These are phyloP conservation scores for Ophiostoma sp. DNA, from an alignment of 2,329 filamentous ascomycete genomes.

Conservation along the genomic window DNA sequence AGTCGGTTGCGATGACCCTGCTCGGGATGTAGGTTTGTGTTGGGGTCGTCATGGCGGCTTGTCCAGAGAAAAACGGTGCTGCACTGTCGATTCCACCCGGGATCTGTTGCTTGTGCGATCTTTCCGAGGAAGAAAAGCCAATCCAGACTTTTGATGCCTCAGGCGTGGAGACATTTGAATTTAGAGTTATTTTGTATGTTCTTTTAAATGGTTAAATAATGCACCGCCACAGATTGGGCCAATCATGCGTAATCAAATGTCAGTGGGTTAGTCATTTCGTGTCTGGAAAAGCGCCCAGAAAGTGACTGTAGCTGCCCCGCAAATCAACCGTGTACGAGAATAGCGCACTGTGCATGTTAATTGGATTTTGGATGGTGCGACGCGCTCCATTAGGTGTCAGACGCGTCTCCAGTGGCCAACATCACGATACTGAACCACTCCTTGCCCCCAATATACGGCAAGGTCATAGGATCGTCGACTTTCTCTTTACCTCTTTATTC, in stretches of 20 bases:
- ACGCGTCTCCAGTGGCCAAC: conserved; percentile 9
- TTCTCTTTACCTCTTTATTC: not conserved
- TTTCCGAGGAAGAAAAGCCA: conserved; percentile 22
- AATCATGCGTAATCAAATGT: conserved; percentile 25
- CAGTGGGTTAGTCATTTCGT: conserved; percentile 24
- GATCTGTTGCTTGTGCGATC: conserved; percentile 19
- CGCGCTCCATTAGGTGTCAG: not conserved
- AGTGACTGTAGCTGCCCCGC: not conserved
- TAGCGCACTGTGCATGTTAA: conserved; percentile 9
- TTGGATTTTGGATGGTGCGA: not conserved
- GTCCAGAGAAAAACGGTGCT: conserved; percentile 21
- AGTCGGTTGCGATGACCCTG: conserved; percentile 76
- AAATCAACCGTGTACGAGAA: not conserved
- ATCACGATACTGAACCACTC: not conserved
- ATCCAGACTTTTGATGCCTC: conserved; percentile 23
- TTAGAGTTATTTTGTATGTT: not conserved
- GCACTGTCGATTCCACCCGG: conserved; percentile 14
- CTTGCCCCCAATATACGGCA: not conserved
- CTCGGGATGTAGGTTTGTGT: conserved; percentile 57
- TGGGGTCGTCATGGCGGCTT: conserved; percentile 37
- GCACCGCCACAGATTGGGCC: conserved; percentile 15
- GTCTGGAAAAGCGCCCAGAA: not conserved
- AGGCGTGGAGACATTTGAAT: conserved; percentile 16
- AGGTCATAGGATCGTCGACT: not conserved
- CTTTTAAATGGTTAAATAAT: not conserved